These are phyloP conservation scores for Castanea crenata DNA, from an alignment of 306 rosid species.

Conservation along the genomic window DNA sequence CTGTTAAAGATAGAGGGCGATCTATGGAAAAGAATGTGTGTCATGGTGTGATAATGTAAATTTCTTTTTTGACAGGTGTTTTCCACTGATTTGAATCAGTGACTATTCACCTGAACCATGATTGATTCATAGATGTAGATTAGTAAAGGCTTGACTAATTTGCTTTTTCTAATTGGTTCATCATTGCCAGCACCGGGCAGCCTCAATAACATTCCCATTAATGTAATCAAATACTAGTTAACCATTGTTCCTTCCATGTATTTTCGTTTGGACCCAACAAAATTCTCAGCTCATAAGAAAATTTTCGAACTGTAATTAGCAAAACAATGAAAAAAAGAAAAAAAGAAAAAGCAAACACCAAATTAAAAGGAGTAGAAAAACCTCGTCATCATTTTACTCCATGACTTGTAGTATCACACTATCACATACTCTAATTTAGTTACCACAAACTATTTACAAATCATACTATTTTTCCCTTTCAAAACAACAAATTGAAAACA, in stretches of 20 bases:
- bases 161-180: too few species aligned
- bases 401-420: background rate
- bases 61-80: too few species aligned
- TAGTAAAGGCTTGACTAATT: too few species aligned
- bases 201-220: too few species aligned
- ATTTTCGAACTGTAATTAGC: background rate
- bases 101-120: too few species aligned
- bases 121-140: too few species aligned
- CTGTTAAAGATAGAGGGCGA: too few species aligned
- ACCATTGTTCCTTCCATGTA: background rate
- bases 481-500: background rate
- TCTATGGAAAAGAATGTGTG: too few species aligned
- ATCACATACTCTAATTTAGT: background rate
- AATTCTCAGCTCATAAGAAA: background rate
- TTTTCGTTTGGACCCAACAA: background rate
- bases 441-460: background rate
- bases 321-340: background rate
- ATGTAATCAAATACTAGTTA: background rate
- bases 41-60: too few species aligned
- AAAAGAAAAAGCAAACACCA: background rate
- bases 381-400: background rate
- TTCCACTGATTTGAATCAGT: too few species aligned
- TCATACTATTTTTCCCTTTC: background rate
- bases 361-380: background rate
- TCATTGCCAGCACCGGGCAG: too few species aligned